A percentile compares a stretch with the other conserved stretches of the same genome.
Evolutionary conservation across 768 basidiomycete genomes (phyloP).

Genomic region (Mycena latifolia): DNA sequence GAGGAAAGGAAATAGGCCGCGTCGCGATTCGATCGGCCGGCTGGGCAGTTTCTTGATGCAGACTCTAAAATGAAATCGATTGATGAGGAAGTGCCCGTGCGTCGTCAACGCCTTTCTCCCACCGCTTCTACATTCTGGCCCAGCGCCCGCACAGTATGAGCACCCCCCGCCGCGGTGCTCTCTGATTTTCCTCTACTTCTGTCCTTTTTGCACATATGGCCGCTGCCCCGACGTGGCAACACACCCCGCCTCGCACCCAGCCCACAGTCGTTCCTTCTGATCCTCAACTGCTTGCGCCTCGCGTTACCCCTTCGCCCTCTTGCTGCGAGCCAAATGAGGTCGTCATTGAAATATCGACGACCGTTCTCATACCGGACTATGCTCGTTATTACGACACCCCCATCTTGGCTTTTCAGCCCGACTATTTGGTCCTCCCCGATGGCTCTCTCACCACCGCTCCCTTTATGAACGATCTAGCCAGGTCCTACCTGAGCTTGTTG

Average conservation of each 20-base stretch:
- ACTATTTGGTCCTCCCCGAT: constrained; percentile 61
- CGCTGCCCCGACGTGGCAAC: constrained; percentile 26
- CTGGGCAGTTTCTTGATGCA: no score
- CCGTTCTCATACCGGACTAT: constrained; percentile 63
- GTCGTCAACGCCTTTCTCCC: constrained; percentile 35
- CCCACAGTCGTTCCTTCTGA: constrained; percentile 29
- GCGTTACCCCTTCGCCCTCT: constrained; percentile 48
- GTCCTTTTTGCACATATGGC: constrained; percentile 18
- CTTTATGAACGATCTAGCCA: constrained; percentile 59
- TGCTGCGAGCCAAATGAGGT: constrained; percentile 57
- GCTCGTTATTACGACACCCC: constrained; percentile 55
- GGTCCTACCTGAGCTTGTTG: constrained; percentile 54
- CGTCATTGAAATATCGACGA: constrained; percentile 63
- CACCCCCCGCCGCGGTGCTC: constrained; percentile 49
- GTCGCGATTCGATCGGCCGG: no score
- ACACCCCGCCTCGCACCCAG: constrained; percentile 22
- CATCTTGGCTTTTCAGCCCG: constrained; percentile 60
- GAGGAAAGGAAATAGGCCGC: background rate
- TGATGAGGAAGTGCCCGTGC: constrained; percentile 25
- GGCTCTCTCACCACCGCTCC: constrained; percentile 70
- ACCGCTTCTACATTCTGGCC: constrained; percentile 37
- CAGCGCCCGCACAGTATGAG: constrained; percentile 44
- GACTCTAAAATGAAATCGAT: no score
- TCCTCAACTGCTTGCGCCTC: constrained; percentile 45
- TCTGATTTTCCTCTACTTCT: constrained; percentile 38